These are phyloP conservation scores for Talaromyces sp. DNA, from an alignment of 2,329 filamentous ascomycete genomes.

Conservation along the genomic window DNA sequence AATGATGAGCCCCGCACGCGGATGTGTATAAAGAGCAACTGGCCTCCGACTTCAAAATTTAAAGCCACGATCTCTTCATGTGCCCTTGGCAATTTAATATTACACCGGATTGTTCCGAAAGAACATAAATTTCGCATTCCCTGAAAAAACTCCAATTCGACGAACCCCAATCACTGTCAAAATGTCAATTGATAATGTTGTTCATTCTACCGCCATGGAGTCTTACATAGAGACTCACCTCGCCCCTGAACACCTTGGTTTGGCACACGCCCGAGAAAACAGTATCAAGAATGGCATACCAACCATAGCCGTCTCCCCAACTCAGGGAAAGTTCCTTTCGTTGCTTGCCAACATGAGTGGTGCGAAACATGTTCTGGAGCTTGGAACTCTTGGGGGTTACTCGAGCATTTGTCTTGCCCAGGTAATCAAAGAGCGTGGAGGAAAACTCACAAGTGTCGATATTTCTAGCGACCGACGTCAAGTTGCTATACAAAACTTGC, in stretches of 20 bases:
- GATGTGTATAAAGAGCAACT: background rate
- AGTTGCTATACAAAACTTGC: conserved; percentile 45
- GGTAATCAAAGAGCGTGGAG: conserved; percentile 1
- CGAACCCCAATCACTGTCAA: background rate
- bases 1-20: background rate
- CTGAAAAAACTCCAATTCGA: no score
- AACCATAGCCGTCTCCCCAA: background rate
- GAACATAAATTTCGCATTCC: no score
- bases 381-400: conserved; percentile 55
- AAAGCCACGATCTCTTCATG: no score
- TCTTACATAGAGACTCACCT: background rate
- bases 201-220: background rate
- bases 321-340: background rate
- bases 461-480: conserved; percentile 42
- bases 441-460: conserved; percentile 50
- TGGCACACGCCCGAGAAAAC: background rate
- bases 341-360: background rate
- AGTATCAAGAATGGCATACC: background rate
- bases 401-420: conserved; percentile 50
- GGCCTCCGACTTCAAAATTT: background rate
- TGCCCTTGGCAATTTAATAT: no score
- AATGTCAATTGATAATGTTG: background rate
- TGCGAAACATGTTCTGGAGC: conserved; percentile 41
- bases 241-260: background rate
- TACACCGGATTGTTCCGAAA: no score